Evolutionary conservation across 306 rosid genomes (phyloP), one percentile per base, ranked within the genome.

Genomic region (Ceratonia siliqua): DNA sequence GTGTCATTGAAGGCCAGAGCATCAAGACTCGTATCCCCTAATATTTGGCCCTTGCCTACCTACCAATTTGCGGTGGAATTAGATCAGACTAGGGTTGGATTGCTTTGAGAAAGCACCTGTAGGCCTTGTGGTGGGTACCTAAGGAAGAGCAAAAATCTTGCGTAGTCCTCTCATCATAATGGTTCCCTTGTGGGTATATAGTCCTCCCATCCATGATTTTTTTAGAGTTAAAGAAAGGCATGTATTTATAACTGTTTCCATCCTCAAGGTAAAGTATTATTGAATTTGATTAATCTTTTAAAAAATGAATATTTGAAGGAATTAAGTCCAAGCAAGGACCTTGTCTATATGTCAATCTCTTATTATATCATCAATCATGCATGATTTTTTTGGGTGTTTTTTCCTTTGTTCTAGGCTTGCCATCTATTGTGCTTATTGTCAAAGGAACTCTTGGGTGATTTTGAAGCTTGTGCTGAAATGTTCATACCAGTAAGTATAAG

Each of bases 391-490:
- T 48, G 17, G 46, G 45, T 54, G 10, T 72, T 24, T 62, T 67
- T 76, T 79, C 21, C 68, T 56, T 77, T 81, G 63, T 79, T 80
- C 72, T 70, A 95, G 99, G 96, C 88, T 59, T 95, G 99, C 84
- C 99, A 89, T 88, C 87, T 95, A 52, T 82, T 95, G 78, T 87
- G 96, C 81, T 90, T 89, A 78, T 84, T 95, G 81, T 95, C 99
- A 1, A 90, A 95, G 91, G 98, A 95, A 57, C 85, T 92, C 61
- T 79, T 95, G 85, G 98, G 94, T 82, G 99, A 90, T 87, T 95
- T 95, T 85, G 98, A 95, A 88, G 86, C 87, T 65, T 92, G 96
- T 62, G 99, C 96, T 13, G 99, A 95, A 79, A 76, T 78, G 80
- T 86, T 92, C 70, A 92, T 95, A 81, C 99, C 99, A 10, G 99